Evolutionary conservation across 768 basidiomycete species (phyloP).

Genomic region (Obba rivulosa): DNA sequence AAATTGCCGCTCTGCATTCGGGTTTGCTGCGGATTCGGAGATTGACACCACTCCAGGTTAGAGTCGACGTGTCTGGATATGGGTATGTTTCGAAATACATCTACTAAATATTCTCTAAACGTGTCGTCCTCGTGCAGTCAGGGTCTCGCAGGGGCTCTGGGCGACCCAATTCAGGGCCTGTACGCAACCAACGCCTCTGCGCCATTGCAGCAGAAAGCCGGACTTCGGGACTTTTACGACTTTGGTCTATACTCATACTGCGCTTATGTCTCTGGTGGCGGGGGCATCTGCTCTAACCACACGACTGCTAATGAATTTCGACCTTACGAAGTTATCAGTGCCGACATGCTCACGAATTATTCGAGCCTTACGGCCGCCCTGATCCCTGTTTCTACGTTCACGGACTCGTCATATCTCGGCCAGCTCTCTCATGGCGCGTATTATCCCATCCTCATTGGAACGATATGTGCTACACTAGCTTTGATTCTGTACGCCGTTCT

Average conservation of each 20-base stretch:
- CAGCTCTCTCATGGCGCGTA: constrained; percentile 64
- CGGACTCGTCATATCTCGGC: constrained; percentile 57
- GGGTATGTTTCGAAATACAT: constrained; percentile 40
- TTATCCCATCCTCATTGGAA: constrained; percentile 70
- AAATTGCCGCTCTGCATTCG: constrained; percentile 17
- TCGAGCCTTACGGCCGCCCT: constrained; percentile 48
- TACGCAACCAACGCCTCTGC: constrained; percentile 63
- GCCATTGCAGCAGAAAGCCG: constrained; percentile 49
- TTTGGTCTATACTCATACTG: constrained; percentile 84
- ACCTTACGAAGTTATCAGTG: constrained; percentile 59
- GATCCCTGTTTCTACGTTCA: constrained; percentile 47
- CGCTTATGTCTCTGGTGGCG: constrained; percentile 50
- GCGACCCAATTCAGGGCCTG: constrained; percentile 56
- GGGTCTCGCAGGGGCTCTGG: constrained; percentile 44
- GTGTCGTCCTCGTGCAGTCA: constrained; percentile 20
- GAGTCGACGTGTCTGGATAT: constrained; percentile 65
- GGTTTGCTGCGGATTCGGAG: constrained; percentile 11
- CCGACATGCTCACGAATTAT: constrained; percentile 67
- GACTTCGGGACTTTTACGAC: constrained; percentile 66
- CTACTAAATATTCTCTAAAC: constrained; percentile 1
- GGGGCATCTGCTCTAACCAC: constrained; percentile 60
- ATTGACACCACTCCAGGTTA: constrained; percentile 40
- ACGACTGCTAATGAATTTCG: constrained; percentile 54
- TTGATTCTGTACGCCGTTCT: constrained; percentile 52
- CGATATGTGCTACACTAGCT: constrained; percentile 60